Evolutionary conservation across 2,329 filamentous ascomycete species (phyloP).

Genomic region (Pseudogymnoascus sp.): DNA sequence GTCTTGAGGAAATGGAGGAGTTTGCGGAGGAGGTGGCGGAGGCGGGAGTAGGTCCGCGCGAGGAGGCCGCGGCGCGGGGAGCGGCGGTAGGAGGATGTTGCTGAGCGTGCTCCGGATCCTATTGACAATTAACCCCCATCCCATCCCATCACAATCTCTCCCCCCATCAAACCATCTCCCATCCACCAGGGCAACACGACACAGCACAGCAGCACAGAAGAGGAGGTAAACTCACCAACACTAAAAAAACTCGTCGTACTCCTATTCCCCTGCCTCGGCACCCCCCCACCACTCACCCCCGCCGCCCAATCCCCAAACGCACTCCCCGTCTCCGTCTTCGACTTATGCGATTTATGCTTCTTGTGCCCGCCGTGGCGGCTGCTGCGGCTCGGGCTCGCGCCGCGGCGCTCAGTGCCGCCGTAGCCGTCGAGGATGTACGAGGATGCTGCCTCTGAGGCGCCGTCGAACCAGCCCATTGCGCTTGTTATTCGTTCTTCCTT

Average conservation of each 20-base stretch:
- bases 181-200: no score
- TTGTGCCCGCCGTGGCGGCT: background rate
- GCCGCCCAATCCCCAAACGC: background rate
- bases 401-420: slow-evolving; percentile 18
- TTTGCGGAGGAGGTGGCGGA: slow-evolving; percentile 71
- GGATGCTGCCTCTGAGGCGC: slow-evolving; percentile 26
- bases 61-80: slow-evolving; percentile 75
- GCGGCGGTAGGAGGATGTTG: slow-evolving; percentile 66
- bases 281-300: background rate
- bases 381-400: background rate
- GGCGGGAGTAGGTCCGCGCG: slow-evolving; percentile 60
- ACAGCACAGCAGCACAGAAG: no score
- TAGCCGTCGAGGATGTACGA: slow-evolving; percentile 18
- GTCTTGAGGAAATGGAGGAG: slow-evolving; percentile 72
- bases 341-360: background rate
- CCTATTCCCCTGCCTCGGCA: background rate
- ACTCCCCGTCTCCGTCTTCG: background rate
- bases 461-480: slow-evolving; percentile 39
- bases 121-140: background rate
- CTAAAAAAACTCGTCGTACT: background rate
- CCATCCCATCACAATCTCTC: no score
- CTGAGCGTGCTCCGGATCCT: slow-evolving; percentile 28
- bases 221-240: background rate
- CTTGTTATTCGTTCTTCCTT: slow-evolving; percentile 1
- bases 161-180: no score